phyloP scores from a whole-genome alignment of 1,284 basidiomycete species.

The Caloboletus firmus region DNA sequence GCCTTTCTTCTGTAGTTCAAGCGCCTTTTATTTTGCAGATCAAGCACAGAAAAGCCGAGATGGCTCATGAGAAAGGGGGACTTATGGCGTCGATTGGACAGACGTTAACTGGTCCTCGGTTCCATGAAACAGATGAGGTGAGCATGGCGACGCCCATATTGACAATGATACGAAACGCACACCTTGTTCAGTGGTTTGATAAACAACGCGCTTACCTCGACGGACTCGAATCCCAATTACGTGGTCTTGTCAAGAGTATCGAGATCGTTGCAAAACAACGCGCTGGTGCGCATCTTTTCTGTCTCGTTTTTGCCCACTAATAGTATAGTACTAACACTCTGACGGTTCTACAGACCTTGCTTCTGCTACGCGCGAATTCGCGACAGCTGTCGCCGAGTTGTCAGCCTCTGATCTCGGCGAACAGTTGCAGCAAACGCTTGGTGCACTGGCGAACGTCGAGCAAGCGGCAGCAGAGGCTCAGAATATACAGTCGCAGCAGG shows the following conservation, averaged over 20 bases:
- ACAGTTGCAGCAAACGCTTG: slow-evolving; percentile 67
- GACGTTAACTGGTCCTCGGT: slow-evolving; percentile 78
- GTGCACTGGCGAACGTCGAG: slow-evolving; percentile 72
- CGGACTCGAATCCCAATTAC: slow-evolving; percentile 86
- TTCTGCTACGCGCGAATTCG: slow-evolving; percentile 67
- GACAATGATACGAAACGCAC: not conserved
- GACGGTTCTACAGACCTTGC: slow-evolving; percentile 58
- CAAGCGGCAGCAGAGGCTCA: slow-evolving; percentile 69
- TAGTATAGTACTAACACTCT: not conserved
- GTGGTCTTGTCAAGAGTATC: slow-evolving; percentile 82
- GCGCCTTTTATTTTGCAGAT: slow-evolving; percentile 51
- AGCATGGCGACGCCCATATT: slow-evolving; percentile 12
- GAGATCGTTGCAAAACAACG: slow-evolving; percentile 82
- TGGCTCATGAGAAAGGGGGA: slow-evolving; percentile 72
- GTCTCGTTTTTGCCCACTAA: not conserved
- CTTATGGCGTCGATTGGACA: slow-evolving; percentile 80
- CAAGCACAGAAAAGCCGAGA: slow-evolving; percentile 80
- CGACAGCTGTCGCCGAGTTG: slow-evolving; percentile 63
- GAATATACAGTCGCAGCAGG: slow-evolving; percentile 72
- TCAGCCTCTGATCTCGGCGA: slow-evolving; percentile 75
- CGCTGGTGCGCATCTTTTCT: slow-evolving; percentile 47
- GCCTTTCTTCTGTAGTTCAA: not conserved
- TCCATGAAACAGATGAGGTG: slow-evolving; percentile 92
- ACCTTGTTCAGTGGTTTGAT: slow-evolving; percentile 80
- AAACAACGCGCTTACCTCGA: slow-evolving; percentile 85